Percentiles rank a stretch among this genome's conserved stretches.
phyloP scores from a whole-genome alignment of 306 rosid genomes.

The Lathyrus tuberosus region DNA sequence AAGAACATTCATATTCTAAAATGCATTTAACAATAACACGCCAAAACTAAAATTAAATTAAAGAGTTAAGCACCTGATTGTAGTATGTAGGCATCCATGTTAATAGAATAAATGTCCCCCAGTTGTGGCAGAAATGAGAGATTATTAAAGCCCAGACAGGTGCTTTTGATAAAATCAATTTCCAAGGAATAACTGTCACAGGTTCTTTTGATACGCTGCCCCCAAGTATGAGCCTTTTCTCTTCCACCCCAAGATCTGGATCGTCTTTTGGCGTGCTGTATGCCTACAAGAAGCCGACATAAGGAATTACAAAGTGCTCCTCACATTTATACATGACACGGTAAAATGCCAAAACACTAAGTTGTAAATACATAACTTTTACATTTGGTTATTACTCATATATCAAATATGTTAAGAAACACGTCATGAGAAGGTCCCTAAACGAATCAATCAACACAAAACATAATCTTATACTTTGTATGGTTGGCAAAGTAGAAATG shows the following conservation, averaged over 20 bases:
- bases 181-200: conserved; percentile 87
- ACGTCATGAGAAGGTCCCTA: conserved; percentile 19
- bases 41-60: background rate
- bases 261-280: conserved; percentile 91
- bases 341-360: conserved; percentile 18
- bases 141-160: conserved; percentile 98
- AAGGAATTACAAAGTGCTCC: conserved; percentile 27
- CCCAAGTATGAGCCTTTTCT: conserved; percentile 69
- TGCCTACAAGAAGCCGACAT: conserved; percentile 61
- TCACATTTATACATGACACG: conserved; percentile 24
- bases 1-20: conserved; percentile 6
- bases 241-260: conserved; percentile 66
- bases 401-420: conserved; percentile 28
- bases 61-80: conserved; percentile 71
- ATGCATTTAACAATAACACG: conserved; percentile 13
- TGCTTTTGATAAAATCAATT: conserved; percentile 84
- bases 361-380: conserved; percentile 18
- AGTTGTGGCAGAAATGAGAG: conserved; percentile 92
- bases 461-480: conserved; percentile 26
- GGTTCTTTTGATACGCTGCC: conserved; percentile 76
- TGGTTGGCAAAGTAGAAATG: conserved; percentile 9
- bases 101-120: conserved; percentile 96
- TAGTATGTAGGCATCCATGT: conserved; percentile 99
- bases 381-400: background rate
- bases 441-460: conserved; percentile 27